phyloP scores from a whole-genome alignment of 768 basidiomycete species.

The Termitomyces sp. region DNA sequence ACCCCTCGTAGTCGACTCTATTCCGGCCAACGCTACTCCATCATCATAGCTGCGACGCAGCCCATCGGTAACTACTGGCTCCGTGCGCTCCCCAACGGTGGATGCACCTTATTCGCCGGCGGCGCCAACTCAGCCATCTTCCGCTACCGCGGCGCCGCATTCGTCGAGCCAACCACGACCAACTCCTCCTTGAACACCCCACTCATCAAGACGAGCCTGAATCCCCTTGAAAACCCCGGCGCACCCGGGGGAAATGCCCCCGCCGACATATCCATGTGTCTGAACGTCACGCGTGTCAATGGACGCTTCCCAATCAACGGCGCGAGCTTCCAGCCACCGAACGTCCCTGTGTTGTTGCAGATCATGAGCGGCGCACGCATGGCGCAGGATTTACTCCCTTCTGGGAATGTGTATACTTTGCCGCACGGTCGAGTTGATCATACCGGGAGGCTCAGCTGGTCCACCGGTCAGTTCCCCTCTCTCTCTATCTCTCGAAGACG shows the following conservation, averaged over 20 bases:
- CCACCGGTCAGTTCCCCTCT: constrained; percentile 27
- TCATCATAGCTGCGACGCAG: not conserved
- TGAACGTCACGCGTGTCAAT: not conserved
- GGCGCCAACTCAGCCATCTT: not conserved
- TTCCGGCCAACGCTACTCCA: constrained; percentile 1
- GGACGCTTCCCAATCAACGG: not conserved
- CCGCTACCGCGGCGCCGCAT: not conserved
- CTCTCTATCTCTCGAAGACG: not conserved
- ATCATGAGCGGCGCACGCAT: too few species aligned
- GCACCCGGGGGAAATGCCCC: constrained; percentile 1
- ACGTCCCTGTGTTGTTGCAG: too few species aligned
- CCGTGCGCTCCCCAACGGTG: not conserved
- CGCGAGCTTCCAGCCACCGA: not conserved
- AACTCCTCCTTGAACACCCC: not conserved
- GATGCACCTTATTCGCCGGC: not conserved
- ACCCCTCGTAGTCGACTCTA: not conserved
- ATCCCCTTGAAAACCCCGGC: not conserved
- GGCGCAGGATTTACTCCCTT: constrained; percentile 22
- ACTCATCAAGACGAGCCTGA: not conserved
- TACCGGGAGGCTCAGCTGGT: constrained; percentile 27
- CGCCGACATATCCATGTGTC: not conserved
- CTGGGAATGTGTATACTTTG: constrained; percentile 36
- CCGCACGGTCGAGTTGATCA: constrained; percentile 41
- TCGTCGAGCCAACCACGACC: not conserved
- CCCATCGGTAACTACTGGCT: not conserved